Evolutionary conservation across 1,139 yeast genomes (phyloP).

Genomic region (Hanseniaspora gamundiae): DNA sequence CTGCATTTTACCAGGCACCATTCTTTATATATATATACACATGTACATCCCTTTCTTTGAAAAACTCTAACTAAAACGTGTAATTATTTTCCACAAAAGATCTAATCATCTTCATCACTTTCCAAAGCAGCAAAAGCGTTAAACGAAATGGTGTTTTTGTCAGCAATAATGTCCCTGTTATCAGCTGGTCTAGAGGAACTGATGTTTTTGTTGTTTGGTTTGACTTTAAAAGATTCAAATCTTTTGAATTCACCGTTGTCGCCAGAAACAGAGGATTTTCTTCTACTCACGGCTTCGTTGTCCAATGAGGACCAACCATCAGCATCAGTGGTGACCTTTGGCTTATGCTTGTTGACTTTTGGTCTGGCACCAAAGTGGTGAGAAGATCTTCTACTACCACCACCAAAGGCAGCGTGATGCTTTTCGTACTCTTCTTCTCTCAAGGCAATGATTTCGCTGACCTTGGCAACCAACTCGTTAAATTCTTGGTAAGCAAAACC

Average conservation of each 20-base stretch:
- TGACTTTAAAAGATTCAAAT: conserved; percentile 39
- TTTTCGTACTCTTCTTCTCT: conserved; percentile 23
- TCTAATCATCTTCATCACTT: conserved; percentile 40
- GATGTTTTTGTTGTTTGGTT: conserved; percentile 63
- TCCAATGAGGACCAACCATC: conserved; percentile 75
- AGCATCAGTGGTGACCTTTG: conserved; percentile 43
- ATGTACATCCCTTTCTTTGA: too few species aligned
- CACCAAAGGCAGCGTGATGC: conserved; percentile 20
- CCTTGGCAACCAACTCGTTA: conserved; percentile 53
- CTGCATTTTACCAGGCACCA: too few species aligned
- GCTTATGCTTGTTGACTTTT: conserved; percentile 46
- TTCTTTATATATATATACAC: too few species aligned
- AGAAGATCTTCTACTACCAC: conserved; percentile 50
- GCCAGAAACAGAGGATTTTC: conserved; percentile 1
- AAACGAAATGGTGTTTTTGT: conserved; percentile 51
- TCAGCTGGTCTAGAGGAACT: conserved; percentile 65
- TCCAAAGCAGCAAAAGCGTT: conserved; percentile 74
- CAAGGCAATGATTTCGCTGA: conserved; percentile 32
- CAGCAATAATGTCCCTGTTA: conserved; percentile 56
- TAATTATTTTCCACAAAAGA: too few species aligned
- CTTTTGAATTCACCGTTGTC: conserved; percentile 28
- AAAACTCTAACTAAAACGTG: too few species aligned
- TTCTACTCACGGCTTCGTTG: conserved; percentile 13
- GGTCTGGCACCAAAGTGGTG: conserved; percentile 40
- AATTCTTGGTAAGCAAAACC: conserved; percentile 54